Conservation (phyloP, 176 grass and related monocot genomes). For the Bolboschoenus planiculmis region DNA sequence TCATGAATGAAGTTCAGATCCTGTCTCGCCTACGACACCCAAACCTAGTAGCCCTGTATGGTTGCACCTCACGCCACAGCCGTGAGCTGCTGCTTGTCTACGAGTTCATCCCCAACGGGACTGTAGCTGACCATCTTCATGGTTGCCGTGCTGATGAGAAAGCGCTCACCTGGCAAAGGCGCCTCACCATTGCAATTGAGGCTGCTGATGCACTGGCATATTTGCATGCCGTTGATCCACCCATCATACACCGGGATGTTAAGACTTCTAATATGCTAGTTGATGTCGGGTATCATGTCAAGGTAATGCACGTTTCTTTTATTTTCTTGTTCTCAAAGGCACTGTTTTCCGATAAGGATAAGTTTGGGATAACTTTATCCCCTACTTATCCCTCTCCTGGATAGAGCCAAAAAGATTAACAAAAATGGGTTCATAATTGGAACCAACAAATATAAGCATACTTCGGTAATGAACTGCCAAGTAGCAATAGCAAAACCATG, state of each 20-base stretch:
- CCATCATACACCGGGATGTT: slow-evolving; percentile 82
- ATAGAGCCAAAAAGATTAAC: background rate
- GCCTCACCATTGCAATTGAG: slow-evolving; percentile 66
- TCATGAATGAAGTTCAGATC: slow-evolving; percentile 78
- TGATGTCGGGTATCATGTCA: slow-evolving; percentile 63
- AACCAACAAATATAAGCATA: background rate
- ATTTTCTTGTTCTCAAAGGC: too few species aligned
- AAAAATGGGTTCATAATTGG: background rate
- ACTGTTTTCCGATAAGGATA: background rate
- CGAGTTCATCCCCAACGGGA: slow-evolving; percentile 81
- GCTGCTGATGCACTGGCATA: slow-evolving; percentile 72
- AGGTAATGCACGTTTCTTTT: slow-evolving; percentile 28
- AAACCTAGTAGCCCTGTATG: slow-evolving; percentile 81
- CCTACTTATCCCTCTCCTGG: background rate
- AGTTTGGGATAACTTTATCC: background rate
- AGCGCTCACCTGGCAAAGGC: slow-evolving; percentile 66
- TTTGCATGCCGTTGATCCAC: slow-evolving; percentile 72
- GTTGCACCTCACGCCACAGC: slow-evolving; percentile 75
- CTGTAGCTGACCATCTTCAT: slow-evolving; percentile 85
- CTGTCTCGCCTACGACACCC: slow-evolving; percentile 75
- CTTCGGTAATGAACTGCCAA: background rate
- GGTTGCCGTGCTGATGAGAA: slow-evolving; percentile 41
- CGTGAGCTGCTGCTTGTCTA: slow-evolving; percentile 84
- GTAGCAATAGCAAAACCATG: background rate
- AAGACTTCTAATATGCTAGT: slow-evolving; percentile 93